phyloP scores from a whole-genome alignment of 306 rosid species.

The Coriaria nepalensis region DNA sequence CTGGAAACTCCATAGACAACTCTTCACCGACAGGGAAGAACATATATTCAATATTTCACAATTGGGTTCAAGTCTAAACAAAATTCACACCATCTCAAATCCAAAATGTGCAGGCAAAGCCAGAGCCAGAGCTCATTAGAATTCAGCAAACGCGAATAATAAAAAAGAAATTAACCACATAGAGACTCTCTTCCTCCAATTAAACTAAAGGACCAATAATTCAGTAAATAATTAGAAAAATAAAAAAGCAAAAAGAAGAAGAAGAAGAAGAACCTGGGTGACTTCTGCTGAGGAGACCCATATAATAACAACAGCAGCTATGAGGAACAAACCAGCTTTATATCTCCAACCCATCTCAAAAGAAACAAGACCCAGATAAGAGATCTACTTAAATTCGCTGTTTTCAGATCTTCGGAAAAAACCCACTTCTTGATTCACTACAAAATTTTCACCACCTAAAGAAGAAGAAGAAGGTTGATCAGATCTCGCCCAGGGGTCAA shows the following conservation, averaged over 20 bases:
- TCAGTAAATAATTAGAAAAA: background rate
- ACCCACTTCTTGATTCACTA: constrained; percentile 12
- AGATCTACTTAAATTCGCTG: background rate
- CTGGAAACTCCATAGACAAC: no score
- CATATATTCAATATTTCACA: no score
- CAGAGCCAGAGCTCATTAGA: no score
- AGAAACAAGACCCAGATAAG: constrained; percentile 22
- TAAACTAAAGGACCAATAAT: constrained; percentile 1
- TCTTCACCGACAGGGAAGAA: no score
- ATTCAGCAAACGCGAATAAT: background rate
- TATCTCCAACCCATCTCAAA: constrained; percentile 67
- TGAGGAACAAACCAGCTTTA: constrained; percentile 68
- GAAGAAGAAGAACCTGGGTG: constrained; percentile 51
- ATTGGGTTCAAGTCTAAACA: no score
- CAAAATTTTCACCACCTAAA: no score
- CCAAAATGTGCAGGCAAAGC: no score
- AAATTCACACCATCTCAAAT: no score
- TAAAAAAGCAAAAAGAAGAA: background rate
- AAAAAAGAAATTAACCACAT: background rate
- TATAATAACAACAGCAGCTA: constrained; percentile 69
- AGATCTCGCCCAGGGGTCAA: no score
- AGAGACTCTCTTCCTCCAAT: background rate
- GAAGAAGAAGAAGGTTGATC: no score
- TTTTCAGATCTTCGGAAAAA: constrained; percentile 21
- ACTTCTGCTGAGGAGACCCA: constrained; percentile 98